Evolutionary conservation across 2,329 filamentous ascomycete species (phyloP), one percentile per base, ranked within the genome.

Genomic region (Cladosporium phlei): DNA sequence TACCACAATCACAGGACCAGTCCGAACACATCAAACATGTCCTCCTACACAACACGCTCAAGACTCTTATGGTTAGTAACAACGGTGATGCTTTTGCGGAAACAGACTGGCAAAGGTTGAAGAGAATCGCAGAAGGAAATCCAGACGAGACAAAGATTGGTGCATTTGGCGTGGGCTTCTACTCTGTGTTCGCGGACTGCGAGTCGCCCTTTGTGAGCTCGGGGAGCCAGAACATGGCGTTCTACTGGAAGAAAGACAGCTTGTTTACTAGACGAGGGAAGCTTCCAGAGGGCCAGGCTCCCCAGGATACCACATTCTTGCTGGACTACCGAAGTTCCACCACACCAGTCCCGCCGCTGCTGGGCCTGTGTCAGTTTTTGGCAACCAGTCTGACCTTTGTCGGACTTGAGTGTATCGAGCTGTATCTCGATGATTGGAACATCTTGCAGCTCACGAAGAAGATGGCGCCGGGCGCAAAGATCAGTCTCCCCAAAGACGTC

Each of bases 231-330:
- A 90, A 89, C 28, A 96, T 98, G 88, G 91, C 91, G 0, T 98
- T 98, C 63, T 98, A 96, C 71, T 98, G 93, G 94, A 97, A 96
- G 66, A 90, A 86, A n/a, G 97, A 97, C 65, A 88, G 88, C 4
- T 77, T 98, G 2, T 97, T 95, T 65, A 98, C 94, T 19, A 85
- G 90, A 58, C 87, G 88, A 56, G 76, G 93, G 17, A 82, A 83
- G 55, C 70, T 96, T 6, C 74, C 80, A 35, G 79, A 79, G 19
- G 77, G 88, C 59, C 30, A 42, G n/a, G 69, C 75, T 12, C 85
- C 76, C 46, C 73, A 73, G 24, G 56, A 59, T 28, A 98, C 94
- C 2, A 86, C 85, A n/a, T 98, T 98, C 63, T 83, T 96, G 37
- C 76, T 98, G 37, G 90, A 97, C 62, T 96, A 97, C 67, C 80